Evolutionary conservation across 345 rosid species (phyloP), one percentile per base, ranked within the genome.

Genomic region (Atalantia buxifolia): DNA sequence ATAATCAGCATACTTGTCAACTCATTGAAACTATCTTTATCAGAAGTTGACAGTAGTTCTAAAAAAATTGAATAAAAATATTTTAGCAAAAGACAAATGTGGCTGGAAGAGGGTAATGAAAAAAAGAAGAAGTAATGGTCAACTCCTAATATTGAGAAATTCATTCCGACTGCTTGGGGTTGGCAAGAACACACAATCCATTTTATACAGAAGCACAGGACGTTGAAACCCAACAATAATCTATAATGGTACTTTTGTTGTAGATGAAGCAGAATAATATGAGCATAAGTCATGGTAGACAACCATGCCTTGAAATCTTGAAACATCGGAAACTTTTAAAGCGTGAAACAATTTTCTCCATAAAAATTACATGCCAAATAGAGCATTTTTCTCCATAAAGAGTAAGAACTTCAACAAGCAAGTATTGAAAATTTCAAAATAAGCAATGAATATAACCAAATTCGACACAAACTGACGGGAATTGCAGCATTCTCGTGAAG

Each of bases 131-230:
- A 30, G 53, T 18, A 59, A 70, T 31, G 53, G 70, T 74, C 77
- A 70, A 74, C 61, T 69, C 66, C 53, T 63, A 76, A 45, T 72
- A 27, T 73, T n/a, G 31, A 45, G 24, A 79, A 74, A 66, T 38
- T 69, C 63, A 66, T 75, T 76, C 78, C 65, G 70, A 62, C 66
- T 27, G 42, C 31, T n/a, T 69, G 50, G 16, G 50, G 40, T 19
- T 65, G 57, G 36, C 71, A 69, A 61, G 16, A 24, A 62, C 38
- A 33, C 18, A 18, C 35, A 56, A 30, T 33, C 35, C 53, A 33
- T 64, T 13, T 45, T 9, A 64, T 50, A 53, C 12, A 78, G 35
- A 19, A 69, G 68, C 69, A 65, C 14, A 8, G 22, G 25, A 33
- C 25, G 1, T 33, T 6, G 24, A 33, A 65, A 19, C 9, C 67